Evolutionary conservation across 441 rosid genomes (phyloP).

Genomic region (Monsonia emarginata): DNA sequence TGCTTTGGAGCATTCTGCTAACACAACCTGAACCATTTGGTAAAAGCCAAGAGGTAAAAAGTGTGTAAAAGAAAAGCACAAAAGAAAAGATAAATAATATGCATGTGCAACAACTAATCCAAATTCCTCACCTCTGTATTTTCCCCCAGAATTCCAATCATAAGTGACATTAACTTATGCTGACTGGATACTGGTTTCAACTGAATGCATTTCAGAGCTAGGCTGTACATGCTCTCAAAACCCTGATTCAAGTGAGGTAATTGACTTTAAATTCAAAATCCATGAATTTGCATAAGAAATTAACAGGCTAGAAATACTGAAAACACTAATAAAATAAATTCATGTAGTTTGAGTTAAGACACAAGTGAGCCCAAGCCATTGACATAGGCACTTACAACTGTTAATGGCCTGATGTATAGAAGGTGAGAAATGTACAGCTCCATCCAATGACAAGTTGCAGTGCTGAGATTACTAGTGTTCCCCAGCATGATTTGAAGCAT

Average conservation of each 20-base stretch:
- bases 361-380: background rate
- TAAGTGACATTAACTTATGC: slow-evolving; percentile 59
- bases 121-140: slow-evolving; percentile 59
- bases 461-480: slow-evolving; percentile 39
- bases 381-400: slow-evolving; percentile 35
- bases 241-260: slow-evolving; percentile 44
- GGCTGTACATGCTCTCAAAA: slow-evolving; percentile 68
- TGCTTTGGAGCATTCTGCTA: slow-evolving; percentile 83
- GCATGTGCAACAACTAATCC: slow-evolving; percentile 4
- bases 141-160: slow-evolving; percentile 77
- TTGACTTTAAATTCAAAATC: slow-evolving; percentile 11
- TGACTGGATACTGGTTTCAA: slow-evolving; percentile 51
- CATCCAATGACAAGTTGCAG: slow-evolving; percentile 63
- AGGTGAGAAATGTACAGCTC: slow-evolving; percentile 72
- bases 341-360: background rate
- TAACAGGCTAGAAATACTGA: background rate
- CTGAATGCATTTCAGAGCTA: slow-evolving; percentile 72
- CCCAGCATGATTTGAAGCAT: slow-evolving; percentile 83
- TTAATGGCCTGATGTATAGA: slow-evolving; percentile 72
- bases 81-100: slow-evolving; percentile 4
- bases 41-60: slow-evolving; percentile 9
- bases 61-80: background rate
- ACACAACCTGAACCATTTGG: slow-evolving; percentile 52
- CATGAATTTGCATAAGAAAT: background rate
- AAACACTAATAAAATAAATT: background rate